These are phyloP conservation scores for Austroboletus niveus DNA, from an alignment of 1,284 basidiomycete genomes.

Conservation along the genomic window DNA sequence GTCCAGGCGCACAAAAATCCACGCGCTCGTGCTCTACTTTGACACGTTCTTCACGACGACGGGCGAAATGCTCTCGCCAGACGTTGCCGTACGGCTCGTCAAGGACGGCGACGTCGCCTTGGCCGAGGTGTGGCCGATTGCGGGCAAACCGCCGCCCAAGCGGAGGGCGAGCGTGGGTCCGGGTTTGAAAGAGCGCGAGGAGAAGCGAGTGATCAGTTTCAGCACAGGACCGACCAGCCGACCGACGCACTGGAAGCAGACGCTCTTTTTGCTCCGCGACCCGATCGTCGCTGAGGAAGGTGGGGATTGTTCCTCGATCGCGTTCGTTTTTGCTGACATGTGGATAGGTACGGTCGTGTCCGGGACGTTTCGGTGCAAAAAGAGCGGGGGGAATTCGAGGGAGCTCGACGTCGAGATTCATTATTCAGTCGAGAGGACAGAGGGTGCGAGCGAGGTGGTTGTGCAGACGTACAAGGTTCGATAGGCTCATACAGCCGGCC, in stretches of 20 bases:
- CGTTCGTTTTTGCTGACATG: neutral
- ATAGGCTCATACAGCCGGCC: conserved; percentile 26
- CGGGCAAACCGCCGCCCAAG: conserved; percentile 53
- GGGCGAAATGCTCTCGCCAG: conserved; percentile 51
- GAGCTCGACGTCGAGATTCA: conserved; percentile 94
- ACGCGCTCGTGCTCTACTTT: conserved; percentile 90
- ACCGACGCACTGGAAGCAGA: conserved; percentile 99
- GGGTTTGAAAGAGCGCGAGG: conserved; percentile 37
- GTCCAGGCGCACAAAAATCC: conserved; percentile 61
- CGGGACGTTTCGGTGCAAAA: conserved; percentile 82
- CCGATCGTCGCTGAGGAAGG: conserved; percentile 76
- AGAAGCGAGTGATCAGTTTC: conserved; percentile 71
- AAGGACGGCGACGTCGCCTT: conserved; percentile 60
- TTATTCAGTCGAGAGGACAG: conserved; percentile 56
- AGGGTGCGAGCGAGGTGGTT: conserved; percentile 38
- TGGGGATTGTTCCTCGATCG: conserved; percentile 30
- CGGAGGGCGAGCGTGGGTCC: conserved; percentile 45
- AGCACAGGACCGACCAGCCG: conserved; percentile 87
- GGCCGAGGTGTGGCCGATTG: conserved; percentile 75
- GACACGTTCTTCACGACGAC: conserved; percentile 85
- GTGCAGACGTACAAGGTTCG: conserved; percentile 83
- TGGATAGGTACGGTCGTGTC: conserved; percentile 67
- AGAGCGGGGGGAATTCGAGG: conserved; percentile 79
- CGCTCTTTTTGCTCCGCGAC: conserved; percentile 82
- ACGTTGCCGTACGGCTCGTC: conserved; percentile 50